Conservation (phyloP, 2,329 filamentous ascomycete species). For the Ceratocystis eucalypticola region DNA sequence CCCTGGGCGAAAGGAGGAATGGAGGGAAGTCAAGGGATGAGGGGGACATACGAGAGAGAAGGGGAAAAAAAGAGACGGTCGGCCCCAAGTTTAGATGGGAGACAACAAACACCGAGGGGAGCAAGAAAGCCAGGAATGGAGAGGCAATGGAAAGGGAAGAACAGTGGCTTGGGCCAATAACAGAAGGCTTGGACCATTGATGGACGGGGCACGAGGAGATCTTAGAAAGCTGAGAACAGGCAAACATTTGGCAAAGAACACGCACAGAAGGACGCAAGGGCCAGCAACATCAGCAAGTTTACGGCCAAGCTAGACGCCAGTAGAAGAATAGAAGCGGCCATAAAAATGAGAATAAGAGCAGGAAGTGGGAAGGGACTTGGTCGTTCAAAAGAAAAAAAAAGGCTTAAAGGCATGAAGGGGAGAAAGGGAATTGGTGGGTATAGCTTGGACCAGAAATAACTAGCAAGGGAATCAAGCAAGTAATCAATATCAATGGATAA, state of each 20-base stretch:
- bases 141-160: not conserved
- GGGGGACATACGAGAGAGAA: not conserved
- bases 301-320: not conserved
- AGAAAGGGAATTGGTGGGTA: not conserved
- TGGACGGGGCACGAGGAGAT: not conserved
- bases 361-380: not conserved
- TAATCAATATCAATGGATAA: not conserved
- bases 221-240: not conserved
- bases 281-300: conserved; percentile 1
- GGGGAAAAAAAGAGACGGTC: not conserved
- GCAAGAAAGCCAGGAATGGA: not conserved
- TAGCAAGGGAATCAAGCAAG: not conserved
- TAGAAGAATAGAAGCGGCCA: not conserved
- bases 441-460: not conserved
- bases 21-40: not conserved
- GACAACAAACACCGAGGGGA: not conserved
- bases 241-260: conserved; percentile 1
- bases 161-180: not conserved
- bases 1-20: not conserved
- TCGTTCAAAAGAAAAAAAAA: not conserved
- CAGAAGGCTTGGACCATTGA: not conserved
- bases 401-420: no score
- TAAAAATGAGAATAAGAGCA: not conserved
- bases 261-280: conserved; percentile 1
- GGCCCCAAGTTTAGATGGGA: not conserved